Conservation (phyloP, 495 filamentous ascomycete genomes). For the Penicillium lividum region DNA sequence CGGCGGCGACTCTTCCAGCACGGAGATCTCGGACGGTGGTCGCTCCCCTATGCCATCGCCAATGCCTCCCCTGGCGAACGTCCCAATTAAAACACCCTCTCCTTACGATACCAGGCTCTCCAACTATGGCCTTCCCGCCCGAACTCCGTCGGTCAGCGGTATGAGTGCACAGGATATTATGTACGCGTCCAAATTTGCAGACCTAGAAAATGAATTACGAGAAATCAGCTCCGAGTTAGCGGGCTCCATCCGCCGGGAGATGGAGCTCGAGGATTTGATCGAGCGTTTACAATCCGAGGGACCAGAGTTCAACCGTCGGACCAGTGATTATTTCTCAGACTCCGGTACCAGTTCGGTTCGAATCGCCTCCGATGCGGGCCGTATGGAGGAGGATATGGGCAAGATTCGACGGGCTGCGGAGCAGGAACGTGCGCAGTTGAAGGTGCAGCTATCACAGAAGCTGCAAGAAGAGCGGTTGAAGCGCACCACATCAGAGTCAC, state of each 20-base stretch:
- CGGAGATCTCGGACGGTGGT: conserved; percentile 63
- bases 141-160: conserved; percentile 40
- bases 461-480: conserved; percentile 79
- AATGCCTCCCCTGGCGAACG: conserved; percentile 50
- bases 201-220: conserved; percentile 90
- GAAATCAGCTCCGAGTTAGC: conserved; percentile 92
- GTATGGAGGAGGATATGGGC: conserved; percentile 77
- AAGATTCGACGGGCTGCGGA: conserved; percentile 79
- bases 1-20: conserved; percentile 61
- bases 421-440: conserved; percentile 87
- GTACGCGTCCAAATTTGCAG: conserved; percentile 56
- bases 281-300: conserved; percentile 81
- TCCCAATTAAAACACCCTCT: conserved; percentile 35
- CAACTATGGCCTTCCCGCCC: conserved; percentile 36
- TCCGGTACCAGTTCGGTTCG: conserved; percentile 85
- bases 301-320: conserved; percentile 63
- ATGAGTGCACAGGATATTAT: conserved; percentile 44
- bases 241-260: conserved; percentile 87
- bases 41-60: conserved; percentile 62
- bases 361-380: conserved; percentile 59
- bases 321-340: conserved; percentile 98
- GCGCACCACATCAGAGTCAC: conserved; percentile 73
- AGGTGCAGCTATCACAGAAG: conserved; percentile 77
- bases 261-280: conserved; percentile 93
- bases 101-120: conserved; percentile 49